Evolutionary conservation across 495 filamentous ascomycete genomes (phyloP), one percentile per base, ranked within the genome.

Genomic region (Penicillium coffeae): DNA sequence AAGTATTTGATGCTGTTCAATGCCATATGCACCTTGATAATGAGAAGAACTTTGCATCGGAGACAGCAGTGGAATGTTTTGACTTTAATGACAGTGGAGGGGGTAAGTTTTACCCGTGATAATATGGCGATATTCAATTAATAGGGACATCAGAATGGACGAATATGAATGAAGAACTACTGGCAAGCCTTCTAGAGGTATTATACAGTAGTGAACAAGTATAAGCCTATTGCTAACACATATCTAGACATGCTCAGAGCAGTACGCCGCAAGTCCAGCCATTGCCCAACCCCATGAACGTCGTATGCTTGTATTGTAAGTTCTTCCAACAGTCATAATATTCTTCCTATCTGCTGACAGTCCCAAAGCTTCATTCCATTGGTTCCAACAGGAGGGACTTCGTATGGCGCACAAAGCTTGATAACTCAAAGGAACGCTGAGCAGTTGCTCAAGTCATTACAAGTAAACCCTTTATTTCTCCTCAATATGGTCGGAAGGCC

Each of bases 1-100:
- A 52, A 21, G 50, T 52, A 12, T 52, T 52, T 12, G 45, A 52
- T 33, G 38, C 44, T 13, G 50, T 52, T 6, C 50, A 52, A 21
- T 52, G 36, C 33, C 33, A 52, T 18, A 20, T 42, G 5, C 38
- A 52, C 43, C 27, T 52, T 13, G 8, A 40, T 21, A 52, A 44
- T 19, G 9, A 12, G 7, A 13, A 38, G 8, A 52, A 52, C 19
- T 52, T 52, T 16, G 47, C 50, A 7, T n/a, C 16, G 3, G 44
- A n/a, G 14, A 47, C 44, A 6, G n/a, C 22, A 7, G 18, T 52
- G 15, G 32, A 52, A 2, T 52, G 50, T 13, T 21, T 52, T n/a
- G n/a, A 39, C 1, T 44, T 47, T 10, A 21, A 43, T 21, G 33
- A 14, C 8, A 38, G 21, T 3, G 32, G 32, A 38, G 50, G 44